Percentiles rank a stretch among this genome's conserved stretches.
These are phyloP conservation scores for Talaromyces sp. DNA, from an alignment of 2,329 filamentous ascomycete genomes.

Conservation along the genomic window DNA sequence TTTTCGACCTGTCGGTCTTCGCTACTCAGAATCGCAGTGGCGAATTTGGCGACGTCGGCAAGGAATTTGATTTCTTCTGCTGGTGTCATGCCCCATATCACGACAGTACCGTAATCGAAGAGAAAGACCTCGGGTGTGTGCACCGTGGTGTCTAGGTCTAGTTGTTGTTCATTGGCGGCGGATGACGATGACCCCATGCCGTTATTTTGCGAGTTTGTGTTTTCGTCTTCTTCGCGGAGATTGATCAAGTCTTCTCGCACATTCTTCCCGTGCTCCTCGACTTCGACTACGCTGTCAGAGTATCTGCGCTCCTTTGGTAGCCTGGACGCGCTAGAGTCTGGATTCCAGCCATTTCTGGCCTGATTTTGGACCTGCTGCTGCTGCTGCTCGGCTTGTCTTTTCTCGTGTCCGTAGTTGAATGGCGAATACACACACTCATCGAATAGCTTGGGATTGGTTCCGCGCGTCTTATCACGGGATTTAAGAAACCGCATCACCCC, in stretches of 20 bases:
- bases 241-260: constrained; percentile 59
- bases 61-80: constrained; percentile 84
- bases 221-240: constrained; percentile 45
- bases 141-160: constrained; percentile 79
- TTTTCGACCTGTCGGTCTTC: constrained; percentile 93
- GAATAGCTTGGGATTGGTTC: constrained; percentile 82
- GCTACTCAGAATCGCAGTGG: constrained; percentile 77
- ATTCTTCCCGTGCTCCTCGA: constrained; percentile 53
- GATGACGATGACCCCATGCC: constrained; percentile 18
- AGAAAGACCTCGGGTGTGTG: constrained; percentile 93
- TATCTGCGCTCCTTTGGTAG: constrained; percentile 60
- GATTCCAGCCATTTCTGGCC: constrained; percentile 26
- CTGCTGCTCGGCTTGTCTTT: constrained; percentile 26
- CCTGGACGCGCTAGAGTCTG: constrained; percentile 17
- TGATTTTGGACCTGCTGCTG: constrained; percentile 17
- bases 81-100: constrained; percentile 97
- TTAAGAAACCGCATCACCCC: constrained; percentile 87
- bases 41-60: constrained; percentile 91
- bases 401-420: constrained; percentile 67
- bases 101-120: constrained; percentile 95
- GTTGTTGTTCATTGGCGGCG: constrained; percentile 28
- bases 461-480: constrained; percentile 68
- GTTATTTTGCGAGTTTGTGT: constrained; percentile 25
- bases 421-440: constrained; percentile 98
- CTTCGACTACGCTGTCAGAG: constrained; percentile 60